phyloP scores from a whole-genome alignment of 768 basidiomycete genomes.

The Tricholoma sp. region DNA sequence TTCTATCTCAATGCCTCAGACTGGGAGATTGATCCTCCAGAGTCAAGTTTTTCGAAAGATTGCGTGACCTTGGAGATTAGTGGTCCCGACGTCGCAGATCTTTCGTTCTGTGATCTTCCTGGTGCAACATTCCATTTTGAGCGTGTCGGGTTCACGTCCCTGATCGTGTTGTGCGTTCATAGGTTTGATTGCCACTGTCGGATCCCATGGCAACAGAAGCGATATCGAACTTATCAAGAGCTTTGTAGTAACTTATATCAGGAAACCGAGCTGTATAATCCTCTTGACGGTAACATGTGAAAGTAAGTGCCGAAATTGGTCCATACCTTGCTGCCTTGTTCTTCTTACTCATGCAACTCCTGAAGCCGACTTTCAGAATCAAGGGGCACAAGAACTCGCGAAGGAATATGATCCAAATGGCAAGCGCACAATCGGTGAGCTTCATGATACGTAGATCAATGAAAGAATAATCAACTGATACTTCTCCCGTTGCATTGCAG shows the following conservation, averaged over 20 bases:
- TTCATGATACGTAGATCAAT: not conserved
- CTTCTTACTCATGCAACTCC: not conserved
- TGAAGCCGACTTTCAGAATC: slow-evolving; percentile 76
- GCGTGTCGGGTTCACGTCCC: not conserved
- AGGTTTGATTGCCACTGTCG: slow-evolving; percentile 58
- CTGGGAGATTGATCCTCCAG: slow-evolving; percentile 11
- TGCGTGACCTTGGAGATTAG: slow-evolving; percentile 57
- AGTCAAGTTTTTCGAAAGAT: slow-evolving; percentile 46
- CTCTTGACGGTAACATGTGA: slow-evolving; percentile 60
- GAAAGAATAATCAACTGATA: not conserved
- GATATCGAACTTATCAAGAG: slow-evolving; percentile 61
- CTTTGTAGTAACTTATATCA: slow-evolving; percentile 56
- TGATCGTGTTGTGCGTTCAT: not conserved
- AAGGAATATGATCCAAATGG: slow-evolving; percentile 57
- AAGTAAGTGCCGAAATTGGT: slow-evolving; percentile 33
- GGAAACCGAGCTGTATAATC: slow-evolving; percentile 45
- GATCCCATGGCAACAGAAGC: slow-evolving; percentile 38
- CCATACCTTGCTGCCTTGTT: not conserved
- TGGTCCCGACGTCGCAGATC: slow-evolving; percentile 53
- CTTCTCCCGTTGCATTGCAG: slow-evolving; percentile 24
- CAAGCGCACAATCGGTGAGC: slow-evolving; percentile 62
- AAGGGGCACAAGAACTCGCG: slow-evolving; percentile 65
- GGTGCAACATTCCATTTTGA: slow-evolving; percentile 24
- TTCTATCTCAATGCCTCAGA: slow-evolving; percentile 38
- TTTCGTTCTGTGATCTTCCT: slow-evolving; percentile 63